Evolutionary conservation across 345 rosid species (phyloP), one percentile per base, ranked within the genome.

Genomic region (Carallia pectinifolia): DNA sequence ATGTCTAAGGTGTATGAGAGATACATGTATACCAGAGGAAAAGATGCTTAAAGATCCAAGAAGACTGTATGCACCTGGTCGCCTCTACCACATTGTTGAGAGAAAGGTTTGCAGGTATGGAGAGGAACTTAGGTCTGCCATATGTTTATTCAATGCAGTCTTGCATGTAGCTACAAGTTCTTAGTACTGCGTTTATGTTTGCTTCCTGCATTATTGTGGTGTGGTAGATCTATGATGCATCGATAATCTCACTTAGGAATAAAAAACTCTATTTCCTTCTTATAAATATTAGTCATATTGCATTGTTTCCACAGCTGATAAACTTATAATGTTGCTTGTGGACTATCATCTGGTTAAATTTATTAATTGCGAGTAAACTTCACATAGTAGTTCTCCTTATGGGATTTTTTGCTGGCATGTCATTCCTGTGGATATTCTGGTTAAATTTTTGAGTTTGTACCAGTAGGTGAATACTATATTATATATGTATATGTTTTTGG

Each of bases 51-150:
- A 85, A 82, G 97, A 95, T 77, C 97, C 97, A 7, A 92, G 99
- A 77, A 85, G 99, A 75, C 82, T 95, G 18, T 92, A 95, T 72
- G 97, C 99, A 72, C 99, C 97, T 27, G 97, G 99, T 72, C 96
- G 97, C 64, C 88, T 95, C 78, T 95, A 95, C 77, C 99, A 95
- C 79, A 92, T 95, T 53, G 99, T 95, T 5, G 96, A 95, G 70
- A 77, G 99, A 77, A 95, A 85, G 81, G 96, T 82, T 64, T 88
- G 76, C 87, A 90, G 94, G 97, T 95, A 84, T 34, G 64, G 31
- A n/a, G 54, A 19, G 37, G 47, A 66, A 64, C 31, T 4, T 8
- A 47, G 9, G 23, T 38, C 53, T 53, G 17, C 33, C 64, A 64
- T 27, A 55, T 36, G 23, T 27, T 13, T 33, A 17, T 52, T 39